These are phyloP conservation scores for Lactifluus piperatus DNA, from an alignment of 768 basidiomycete species.

Conservation along the genomic window DNA sequence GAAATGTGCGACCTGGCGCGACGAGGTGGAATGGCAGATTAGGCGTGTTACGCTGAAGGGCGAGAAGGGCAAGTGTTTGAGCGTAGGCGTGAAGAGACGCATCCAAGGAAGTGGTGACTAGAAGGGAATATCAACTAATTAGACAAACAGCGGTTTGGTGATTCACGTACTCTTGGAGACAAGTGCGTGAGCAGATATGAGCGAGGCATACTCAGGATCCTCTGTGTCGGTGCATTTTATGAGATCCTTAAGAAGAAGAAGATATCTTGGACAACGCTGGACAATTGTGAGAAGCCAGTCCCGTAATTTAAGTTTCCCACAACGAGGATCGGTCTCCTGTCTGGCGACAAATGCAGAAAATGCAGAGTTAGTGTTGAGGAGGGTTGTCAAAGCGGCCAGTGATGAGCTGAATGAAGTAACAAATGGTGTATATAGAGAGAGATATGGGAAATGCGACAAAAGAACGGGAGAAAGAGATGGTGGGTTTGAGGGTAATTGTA, in stretches of 20 bases:
- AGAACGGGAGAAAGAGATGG: constrained; percentile 50
- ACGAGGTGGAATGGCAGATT: constrained; percentile 75
- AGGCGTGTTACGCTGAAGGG: constrained; percentile 69
- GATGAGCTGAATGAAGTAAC: constrained; percentile 68
- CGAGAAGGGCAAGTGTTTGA: constrained; percentile 63
- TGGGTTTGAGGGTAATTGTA: constrained; percentile 24
- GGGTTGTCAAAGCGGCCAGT: constrained; percentile 46
- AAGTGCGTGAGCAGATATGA: constrained; percentile 51
- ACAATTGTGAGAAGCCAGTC: constrained; percentile 86
- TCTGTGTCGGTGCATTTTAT: constrained; percentile 54
- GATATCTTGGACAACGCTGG: constrained; percentile 81
- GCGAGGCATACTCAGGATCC: constrained; percentile 56
- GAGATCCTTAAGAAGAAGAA: constrained; percentile 76
- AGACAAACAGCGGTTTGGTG: not conserved
- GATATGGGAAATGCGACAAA: constrained; percentile 77
- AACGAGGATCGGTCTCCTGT: constrained; percentile 61
- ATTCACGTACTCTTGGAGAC: constrained; percentile 63
- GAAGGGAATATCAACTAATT: constrained; percentile 6
- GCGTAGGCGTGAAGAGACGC: constrained; percentile 72
- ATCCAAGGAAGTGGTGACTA: constrained; percentile 74
- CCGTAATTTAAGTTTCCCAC: constrained; percentile 65
- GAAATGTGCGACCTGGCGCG: constrained; percentile 67
- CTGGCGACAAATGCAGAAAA: constrained; percentile 57
- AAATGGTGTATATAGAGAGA: constrained; percentile 81
- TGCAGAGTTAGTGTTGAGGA: constrained; percentile 43